A percentile compares a stretch with the other conserved stretches of the same genome.
Conservation (phyloP, 805 yeast species). For the Debaryomyces hansenii region DNA sequence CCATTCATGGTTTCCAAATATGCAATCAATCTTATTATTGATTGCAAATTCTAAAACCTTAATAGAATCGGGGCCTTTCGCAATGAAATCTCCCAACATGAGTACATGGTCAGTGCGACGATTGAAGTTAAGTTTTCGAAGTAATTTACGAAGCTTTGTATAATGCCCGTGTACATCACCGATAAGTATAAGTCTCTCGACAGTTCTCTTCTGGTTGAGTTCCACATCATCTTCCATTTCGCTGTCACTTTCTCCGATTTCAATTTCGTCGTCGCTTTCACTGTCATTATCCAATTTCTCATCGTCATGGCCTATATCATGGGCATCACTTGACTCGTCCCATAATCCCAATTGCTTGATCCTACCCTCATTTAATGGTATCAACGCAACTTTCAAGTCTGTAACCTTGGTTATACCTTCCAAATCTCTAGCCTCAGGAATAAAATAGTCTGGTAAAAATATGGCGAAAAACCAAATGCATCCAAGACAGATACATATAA, state of each 20-base stretch:
- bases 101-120: slow-evolving; percentile 56
- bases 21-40: slow-evolving; percentile 61
- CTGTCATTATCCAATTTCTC: slow-evolving; percentile 5
- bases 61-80: slow-evolving; percentile 79
- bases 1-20: slow-evolving; percentile 88
- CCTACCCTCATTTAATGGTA: slow-evolving; percentile 20
- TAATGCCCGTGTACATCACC: slow-evolving; percentile 91
- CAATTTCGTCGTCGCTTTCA: slow-evolving; percentile 1
- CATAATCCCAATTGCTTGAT: slow-evolving; percentile 15
- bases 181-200: slow-evolving; percentile 59
- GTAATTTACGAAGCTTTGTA: slow-evolving; percentile 51
- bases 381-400: slow-evolving; percentile 22
- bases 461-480: slow-evolving; percentile 32
- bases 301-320: slow-evolving; percentile 1
- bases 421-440: slow-evolving; percentile 32
- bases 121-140: slow-evolving; percentile 50
- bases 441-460: slow-evolving; percentile 31
- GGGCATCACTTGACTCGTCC: not conserved
- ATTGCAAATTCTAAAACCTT: slow-evolving; percentile 67
- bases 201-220: slow-evolving; percentile 5
- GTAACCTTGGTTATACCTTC: slow-evolving; percentile 23
- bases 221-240: not conserved
- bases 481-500: slow-evolving; percentile 6
- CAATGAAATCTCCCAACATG: slow-evolving; percentile 79
- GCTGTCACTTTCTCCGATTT: not conserved